These are phyloP conservation scores for Phytophthora citricola DNA, from an alignment of 352 stramenopile species.

Conservation along the genomic window DNA sequence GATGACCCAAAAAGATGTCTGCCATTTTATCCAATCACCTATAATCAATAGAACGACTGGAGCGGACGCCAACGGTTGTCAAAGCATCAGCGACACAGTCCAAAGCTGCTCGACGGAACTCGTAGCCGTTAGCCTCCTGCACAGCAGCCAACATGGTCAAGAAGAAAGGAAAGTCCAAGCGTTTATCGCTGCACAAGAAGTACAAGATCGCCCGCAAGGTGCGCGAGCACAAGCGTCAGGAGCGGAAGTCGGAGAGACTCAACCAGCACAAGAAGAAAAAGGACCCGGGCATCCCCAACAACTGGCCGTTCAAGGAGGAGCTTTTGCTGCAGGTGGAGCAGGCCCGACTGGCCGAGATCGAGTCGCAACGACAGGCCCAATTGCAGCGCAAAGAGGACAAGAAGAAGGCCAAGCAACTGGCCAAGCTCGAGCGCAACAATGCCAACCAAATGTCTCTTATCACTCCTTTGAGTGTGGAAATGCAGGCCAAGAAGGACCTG, in stretches of 20 bases:
- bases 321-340: slow-evolving; percentile 87
- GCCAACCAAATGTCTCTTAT: slow-evolving; percentile 37
- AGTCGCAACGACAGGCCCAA: slow-evolving; percentile 64
- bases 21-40: slow-evolving; percentile 26
- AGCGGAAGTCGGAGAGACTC: slow-evolving; percentile 93
- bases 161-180: slow-evolving; percentile 99
- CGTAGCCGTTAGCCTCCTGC: no score
- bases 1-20: no score
- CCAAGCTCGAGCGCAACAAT: slow-evolving; percentile 32
- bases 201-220: slow-evolving; percentile 97
- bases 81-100: slow-evolving; percentile 11
- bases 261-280: slow-evolving; percentile 95
- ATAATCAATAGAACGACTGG: slow-evolving; percentile 45
- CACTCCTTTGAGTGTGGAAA: slow-evolving; percentile 73
- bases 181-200: slow-evolving; percentile 98
- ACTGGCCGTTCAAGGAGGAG: slow-evolving; percentile 98
- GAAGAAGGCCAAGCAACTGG: slow-evolving; percentile 65
- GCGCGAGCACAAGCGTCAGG: slow-evolving; percentile 95
- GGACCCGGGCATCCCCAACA: slow-evolving; percentile 98
- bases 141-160: slow-evolving; percentile 92
- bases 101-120: no score
- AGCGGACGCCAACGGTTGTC: slow-evolving; percentile 23
- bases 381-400: slow-evolving; percentile 71
- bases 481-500: slow-evolving; percentile 82
- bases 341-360: slow-evolving; percentile 76